Evolutionary conservation across 352 stramenopile species (phyloP).

Genomic region (Phytopythium ostracodes): DNA sequence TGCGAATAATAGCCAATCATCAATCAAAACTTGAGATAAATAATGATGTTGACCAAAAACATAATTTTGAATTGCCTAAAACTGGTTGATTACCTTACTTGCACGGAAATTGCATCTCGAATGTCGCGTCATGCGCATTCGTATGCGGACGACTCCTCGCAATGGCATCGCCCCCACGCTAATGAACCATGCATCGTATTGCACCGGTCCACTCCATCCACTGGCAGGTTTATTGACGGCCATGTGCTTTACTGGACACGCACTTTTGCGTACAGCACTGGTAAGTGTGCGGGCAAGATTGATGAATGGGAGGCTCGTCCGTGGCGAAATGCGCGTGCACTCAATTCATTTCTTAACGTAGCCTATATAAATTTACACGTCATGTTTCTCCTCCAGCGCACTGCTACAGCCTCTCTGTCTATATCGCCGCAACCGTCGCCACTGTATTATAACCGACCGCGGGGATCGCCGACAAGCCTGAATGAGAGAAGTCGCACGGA

Average conservation of each 20-base stretch:
- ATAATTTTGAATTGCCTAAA: not conserved
- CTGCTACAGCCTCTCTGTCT: not conserved
- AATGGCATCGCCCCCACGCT: no score
- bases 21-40: no score
- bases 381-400: not conserved
- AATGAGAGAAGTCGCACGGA: not conserved
- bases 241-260: no score
- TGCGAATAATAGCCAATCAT: no score
- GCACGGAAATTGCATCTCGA: no score
- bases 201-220: no score
- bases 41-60: no score
- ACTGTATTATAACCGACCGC: not conserved
- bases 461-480: not conserved
- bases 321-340: not conserved
- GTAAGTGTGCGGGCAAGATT: no score
- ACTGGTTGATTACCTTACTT: not conserved
- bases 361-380: conserved; percentile 23
- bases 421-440: not conserved
- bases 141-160: no score
- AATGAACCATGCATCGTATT: no score
- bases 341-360: conserved; percentile 15
- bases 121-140: no score
- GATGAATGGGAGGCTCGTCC: not conserved
- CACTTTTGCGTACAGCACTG: not conserved
- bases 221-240: no score